Percentiles rank a stretch among this genome's conserved stretches.
Conservation (phyloP, 2,329 filamentous ascomycete species). For the Aspergillus glaucus region DNA sequence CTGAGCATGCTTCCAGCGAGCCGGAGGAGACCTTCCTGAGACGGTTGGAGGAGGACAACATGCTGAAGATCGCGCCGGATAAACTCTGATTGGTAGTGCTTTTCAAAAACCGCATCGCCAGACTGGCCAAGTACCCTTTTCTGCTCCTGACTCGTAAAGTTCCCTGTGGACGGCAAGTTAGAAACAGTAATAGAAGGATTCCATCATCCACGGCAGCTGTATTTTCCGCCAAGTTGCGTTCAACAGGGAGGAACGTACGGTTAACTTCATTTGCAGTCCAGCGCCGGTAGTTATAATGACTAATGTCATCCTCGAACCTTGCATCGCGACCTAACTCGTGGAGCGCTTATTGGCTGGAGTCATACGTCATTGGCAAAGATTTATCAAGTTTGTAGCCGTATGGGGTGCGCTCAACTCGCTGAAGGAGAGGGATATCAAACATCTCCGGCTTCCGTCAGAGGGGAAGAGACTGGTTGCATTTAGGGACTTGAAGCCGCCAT, state of each 20-base stretch:
- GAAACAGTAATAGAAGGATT: conserved; percentile 4
- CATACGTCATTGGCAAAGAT: conserved; percentile 21
- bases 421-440: conserved; percentile 18
- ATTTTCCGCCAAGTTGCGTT: neutral
- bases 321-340: conserved; percentile 18
- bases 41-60: conserved; percentile 20
- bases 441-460: conserved; percentile 4
- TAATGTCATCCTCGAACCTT: conserved; percentile 21
- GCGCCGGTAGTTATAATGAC: conserved; percentile 22
- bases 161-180: conserved; percentile 11
- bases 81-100: conserved; percentile 22
- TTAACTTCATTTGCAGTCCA: conserved; percentile 25
- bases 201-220: neutral
- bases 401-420: conserved; percentile 14
- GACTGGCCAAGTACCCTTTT: conserved; percentile 21
- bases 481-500: conserved; percentile 17
- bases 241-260: conserved; percentile 11
- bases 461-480: conserved; percentile 10
- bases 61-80: conserved; percentile 19
- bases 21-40: conserved; percentile 18
- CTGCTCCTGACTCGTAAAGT: conserved; percentile 23
- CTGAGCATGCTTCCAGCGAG: conserved; percentile 19
- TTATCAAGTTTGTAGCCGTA: conserved; percentile 18
- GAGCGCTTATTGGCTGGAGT: conserved; percentile 18
- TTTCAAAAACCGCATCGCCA: conserved; percentile 19